Evolutionary conservation across 768 basidiomycete species (phyloP), one percentile per base, ranked within the genome.

Genomic region (Mycena maculata): DNA sequence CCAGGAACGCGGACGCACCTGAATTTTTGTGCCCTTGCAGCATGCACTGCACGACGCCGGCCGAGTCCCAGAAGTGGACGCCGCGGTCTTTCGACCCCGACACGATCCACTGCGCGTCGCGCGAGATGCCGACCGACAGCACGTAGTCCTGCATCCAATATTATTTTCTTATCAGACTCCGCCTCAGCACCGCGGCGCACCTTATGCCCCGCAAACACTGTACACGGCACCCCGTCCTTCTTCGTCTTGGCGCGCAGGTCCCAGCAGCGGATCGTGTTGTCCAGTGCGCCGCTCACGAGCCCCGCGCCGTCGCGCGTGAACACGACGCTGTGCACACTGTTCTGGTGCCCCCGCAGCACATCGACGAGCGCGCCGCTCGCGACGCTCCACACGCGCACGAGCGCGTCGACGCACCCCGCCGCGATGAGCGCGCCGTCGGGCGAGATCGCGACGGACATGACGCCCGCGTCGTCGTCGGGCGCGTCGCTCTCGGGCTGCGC

Each of bases 41-140:
- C 92, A 98, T 94, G 74, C 95, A 92, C 77, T 99, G 96, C 74
- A 96, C 92, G 48, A 89, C 87, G 25, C 84, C 86, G 16, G 85
- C 86, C 71, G 86, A 83, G 75, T 96, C 94, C 91, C 93, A 95
- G 76, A 97, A 95, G 77, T 97, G 94, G 60, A 99, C 95, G 2
- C 95, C 93, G 18, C 98, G 92, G 77, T 99, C 98, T 81, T 98
- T 98, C 4, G 86, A 86, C 2, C 98, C 97, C 11, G 94, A 96
- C 12, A 98, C 96, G 73, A 99, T 92, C 94, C 95, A 88, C 70
- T 94, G 89, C 8, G 94, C 93, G 78, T 98, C 96, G 71, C 95
- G 92, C 50, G 94, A 95, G 59, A 96, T 92, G 20, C 59, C 74
- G 0, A 77, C 75, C 3, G 73, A 75, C 15, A 77, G 71, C 12